A percentile compares a stretch with the other conserved stretches of the same genome.
These are phyloP conservation scores for Waltergamsia citrina DNA, from an alignment of 2,329 filamentous ascomycete genomes.

Conservation along the genomic window DNA sequence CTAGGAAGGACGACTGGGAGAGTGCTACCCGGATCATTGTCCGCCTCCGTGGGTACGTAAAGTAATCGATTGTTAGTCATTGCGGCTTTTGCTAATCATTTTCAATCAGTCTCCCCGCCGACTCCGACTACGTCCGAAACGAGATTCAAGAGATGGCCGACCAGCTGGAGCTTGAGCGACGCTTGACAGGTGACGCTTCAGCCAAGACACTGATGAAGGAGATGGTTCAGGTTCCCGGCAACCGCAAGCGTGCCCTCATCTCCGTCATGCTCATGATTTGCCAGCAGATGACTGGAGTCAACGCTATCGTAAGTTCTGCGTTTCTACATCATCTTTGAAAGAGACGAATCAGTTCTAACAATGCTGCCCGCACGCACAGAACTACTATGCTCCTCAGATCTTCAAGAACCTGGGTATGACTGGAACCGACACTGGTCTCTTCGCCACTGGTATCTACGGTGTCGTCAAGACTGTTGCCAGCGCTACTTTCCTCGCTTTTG, in stretches of 20 bases:
- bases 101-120: slow-evolving; percentile 33
- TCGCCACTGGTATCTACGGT: slow-evolving; percentile 67
- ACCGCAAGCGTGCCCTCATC: slow-evolving; percentile 55
- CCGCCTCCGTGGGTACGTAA: slow-evolving; percentile 29
- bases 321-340: background rate
- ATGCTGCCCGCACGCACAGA: slow-evolving; percentile 18
- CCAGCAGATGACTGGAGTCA: slow-evolving; percentile 63
- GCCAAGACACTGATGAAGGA: slow-evolving; percentile 52
- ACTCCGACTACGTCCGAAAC: slow-evolving; percentile 44
- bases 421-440: slow-evolving; percentile 47
- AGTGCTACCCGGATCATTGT: slow-evolving; percentile 46
- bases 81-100: background rate
- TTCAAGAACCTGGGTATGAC: slow-evolving; percentile 55
- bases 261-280: slow-evolving; percentile 54
- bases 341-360: background rate
- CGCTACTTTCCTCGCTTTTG: slow-evolving; percentile 54
- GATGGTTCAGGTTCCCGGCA: slow-evolving; percentile 50
- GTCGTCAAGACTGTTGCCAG: slow-evolving; percentile 60
- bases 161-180: slow-evolving; percentile 53
- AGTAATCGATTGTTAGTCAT: no score
- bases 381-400: slow-evolving; percentile 63
- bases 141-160: slow-evolving; percentile 52
- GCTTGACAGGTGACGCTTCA: slow-evolving; percentile 41
- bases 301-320: slow-evolving; percentile 26
- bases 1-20: slow-evolving; percentile 60